phyloP scores from a whole-genome alignment of 345 rosid genomes.

The Capsella bursapastoris region DNA sequence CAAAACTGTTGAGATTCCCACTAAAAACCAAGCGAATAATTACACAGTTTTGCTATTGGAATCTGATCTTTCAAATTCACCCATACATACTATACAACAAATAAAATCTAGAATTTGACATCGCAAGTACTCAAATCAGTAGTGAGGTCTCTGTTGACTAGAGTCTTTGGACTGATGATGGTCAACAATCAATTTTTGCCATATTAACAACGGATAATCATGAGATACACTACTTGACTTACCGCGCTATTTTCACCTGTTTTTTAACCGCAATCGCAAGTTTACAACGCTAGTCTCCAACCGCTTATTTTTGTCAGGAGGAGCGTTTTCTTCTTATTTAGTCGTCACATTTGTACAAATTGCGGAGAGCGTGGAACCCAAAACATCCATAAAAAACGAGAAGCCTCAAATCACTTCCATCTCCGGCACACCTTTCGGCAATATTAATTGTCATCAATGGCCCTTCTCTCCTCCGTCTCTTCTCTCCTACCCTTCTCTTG shows the following conservation, averaged over 20 bases:
- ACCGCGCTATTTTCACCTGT: no score
- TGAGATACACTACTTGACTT: no score
- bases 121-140: not conserved
- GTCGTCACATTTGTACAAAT: not conserved
- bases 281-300: not conserved
- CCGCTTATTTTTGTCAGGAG: not conserved
- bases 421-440: slow-evolving; percentile 34
- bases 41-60: not conserved
- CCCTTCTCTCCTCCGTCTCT: slow-evolving; percentile 36
- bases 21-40: slow-evolving; percentile 9
- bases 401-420: slow-evolving; percentile 2
- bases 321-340: not conserved
- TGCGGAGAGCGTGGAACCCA: slow-evolving; percentile 36
- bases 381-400: slow-evolving; percentile 41
- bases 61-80: not conserved
- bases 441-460: not conserved
- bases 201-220: no score
- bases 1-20: slow-evolving; percentile 33
- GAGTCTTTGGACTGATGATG: no score
- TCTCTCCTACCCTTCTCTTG: slow-evolving; percentile 41
- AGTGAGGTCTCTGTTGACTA: no score
- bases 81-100: not conserved
- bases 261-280: not conserved
- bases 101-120: not conserved
- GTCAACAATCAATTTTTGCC: no score